Evolutionary conservation across 257 asterid species (phyloP), one percentile per base, ranked within the genome.

Genomic region (Cynanchum wilfordii): DNA sequence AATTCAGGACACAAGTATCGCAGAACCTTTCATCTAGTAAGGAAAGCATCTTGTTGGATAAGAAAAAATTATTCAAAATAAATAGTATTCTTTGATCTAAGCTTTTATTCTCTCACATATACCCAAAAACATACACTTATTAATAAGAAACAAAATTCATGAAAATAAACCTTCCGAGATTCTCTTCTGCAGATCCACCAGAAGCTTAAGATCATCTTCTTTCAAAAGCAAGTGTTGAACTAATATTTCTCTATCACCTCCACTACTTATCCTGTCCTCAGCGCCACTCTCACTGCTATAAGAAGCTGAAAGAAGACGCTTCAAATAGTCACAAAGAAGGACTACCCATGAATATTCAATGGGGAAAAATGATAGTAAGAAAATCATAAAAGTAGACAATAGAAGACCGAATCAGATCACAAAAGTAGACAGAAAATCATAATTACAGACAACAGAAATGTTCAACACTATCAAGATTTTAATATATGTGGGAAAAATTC

Each of bases 191-290:
- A 94, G 88, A 79, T 91, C 93, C 40, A 85, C 81, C 83, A 91
- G 70, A 75, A 94, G 97, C 82, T 86, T 86, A 63, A 78, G 88
- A 77, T 94, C 96, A 70, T 88, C 93, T 87, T 91, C 97, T 87
- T 89, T 94, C 78, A 94, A 91, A 72, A 94, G 96, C 79, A 94
- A 84, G 82, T 94, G 99, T 84, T 94, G 97, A 68, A 94, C 95
- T 80, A 94, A 78, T 83, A 94, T 76, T 83, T 94, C 99, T 78
- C 86, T 87, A 13, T 88, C 90, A 40, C 76, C 84, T 67, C 72
- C 84, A 7, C 85, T 76, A 81, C 84, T 76, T 76, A 38, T 62
- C 72, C 84, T 86, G 13, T 89, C 89, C 20, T 81, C 86, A 67
- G 75, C 77, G 78, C 83, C 80, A 77, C 83, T 86, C 71, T 82